phyloP scores from a whole-genome alignment of 345 rosid genomes.

The Eucalyptus curtisii region DNA sequence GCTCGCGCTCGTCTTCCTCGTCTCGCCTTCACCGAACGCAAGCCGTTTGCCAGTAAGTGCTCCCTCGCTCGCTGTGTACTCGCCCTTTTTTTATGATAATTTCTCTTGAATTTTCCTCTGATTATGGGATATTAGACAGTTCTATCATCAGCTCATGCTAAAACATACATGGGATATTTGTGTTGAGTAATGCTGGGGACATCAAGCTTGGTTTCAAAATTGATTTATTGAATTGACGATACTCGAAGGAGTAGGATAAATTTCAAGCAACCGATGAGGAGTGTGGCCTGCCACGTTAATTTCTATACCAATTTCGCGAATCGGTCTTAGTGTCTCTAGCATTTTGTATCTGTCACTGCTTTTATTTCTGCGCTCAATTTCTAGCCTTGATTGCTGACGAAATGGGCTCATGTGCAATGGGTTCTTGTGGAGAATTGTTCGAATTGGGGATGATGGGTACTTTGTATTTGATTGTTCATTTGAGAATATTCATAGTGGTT shows the following conservation, averaged over 20 bases:
- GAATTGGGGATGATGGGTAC: background rate
- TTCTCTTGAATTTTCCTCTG: background rate
- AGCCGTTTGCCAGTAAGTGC: conserved; percentile 34
- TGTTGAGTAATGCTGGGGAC: background rate
- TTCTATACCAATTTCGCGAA: background rate
- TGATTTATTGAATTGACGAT: background rate
- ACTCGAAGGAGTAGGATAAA: background rate
- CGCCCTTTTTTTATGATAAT: background rate
- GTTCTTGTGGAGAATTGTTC: background rate
- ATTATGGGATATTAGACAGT: background rate
- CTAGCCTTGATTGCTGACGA: background rate
- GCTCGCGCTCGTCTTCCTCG: conserved; percentile 16
- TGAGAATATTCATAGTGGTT: background rate
- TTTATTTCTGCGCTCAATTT: background rate
- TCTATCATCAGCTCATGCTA: background rate
- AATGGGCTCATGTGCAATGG: background rate
- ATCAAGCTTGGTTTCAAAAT: background rate
- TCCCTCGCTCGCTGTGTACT: background rate
- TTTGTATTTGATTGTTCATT: background rate
- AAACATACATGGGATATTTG: background rate
- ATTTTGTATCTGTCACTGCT: background rate
- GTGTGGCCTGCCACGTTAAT: background rate
- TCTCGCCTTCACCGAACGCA: conserved; percentile 19
- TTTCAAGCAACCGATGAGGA: background rate
- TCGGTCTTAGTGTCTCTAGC: background rate